Evolutionary conservation across 768 basidiomycete genomes (phyloP), one percentile per base, ranked within the genome.

Genomic region (Trichaptum fuscoviolaceum): DNA sequence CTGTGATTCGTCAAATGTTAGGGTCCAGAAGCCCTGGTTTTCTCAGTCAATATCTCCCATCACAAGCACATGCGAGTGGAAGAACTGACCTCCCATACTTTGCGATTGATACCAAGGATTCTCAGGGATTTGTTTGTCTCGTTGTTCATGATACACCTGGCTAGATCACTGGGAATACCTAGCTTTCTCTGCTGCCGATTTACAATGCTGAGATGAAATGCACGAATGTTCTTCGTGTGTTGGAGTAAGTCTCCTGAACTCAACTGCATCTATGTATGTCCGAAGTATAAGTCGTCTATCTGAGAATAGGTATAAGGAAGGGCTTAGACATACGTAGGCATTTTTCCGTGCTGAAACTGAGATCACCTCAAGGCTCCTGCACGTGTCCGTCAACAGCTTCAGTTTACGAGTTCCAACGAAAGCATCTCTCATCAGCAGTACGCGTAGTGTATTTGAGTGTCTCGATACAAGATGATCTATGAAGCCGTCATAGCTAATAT

Each of bases 331-430:
- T 26, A 82, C 82, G 67, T 81, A 59, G 4, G 74, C 71, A 18
- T 70, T 70, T 36, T 69, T 67, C 12, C 80, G 76, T 0, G 75
- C 72, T 8, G 75, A 74, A 1, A 81, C 57, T 6, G 67, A 35
- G 18, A 83, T 62, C 57, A 78, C 78, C 65, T 84, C 82, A 52
- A 85, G 67, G 1, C 23, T 15, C 1, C 25, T 26, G 64, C 82
- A 84, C 0, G 62, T 66, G 10, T 34, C 63, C 57, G 80, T 74
- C 0, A 85, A 62, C 1, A 61, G 58, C 27, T 65, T 68, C 20
- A 82, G 65, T 2, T 72, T 70, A 1, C 71, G 59, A 8, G 69
- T 67, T 7, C 77, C 71, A 15, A 83, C 68, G 66, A 78, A 80
- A 0, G 72, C 75, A 1, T 69, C 67, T 15, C 70, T 70, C 36